Percentiles rank a stretch among this genome's conserved stretches.
phyloP scores from a whole-genome alignment of 176 grass and related monocot species.

The Triticum timopheevii region DNA sequence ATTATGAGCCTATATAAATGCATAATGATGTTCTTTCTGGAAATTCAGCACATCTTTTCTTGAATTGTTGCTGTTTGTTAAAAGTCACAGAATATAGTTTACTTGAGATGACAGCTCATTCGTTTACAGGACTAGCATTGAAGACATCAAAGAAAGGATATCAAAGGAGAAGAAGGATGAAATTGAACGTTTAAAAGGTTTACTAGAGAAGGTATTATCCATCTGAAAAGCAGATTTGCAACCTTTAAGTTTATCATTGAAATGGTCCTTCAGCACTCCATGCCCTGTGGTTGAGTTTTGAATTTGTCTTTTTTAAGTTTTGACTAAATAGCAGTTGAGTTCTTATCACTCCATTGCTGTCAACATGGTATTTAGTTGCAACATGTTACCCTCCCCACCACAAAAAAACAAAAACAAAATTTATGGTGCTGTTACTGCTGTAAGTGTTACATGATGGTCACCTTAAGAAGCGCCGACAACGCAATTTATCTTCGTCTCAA shows the following conservation, averaged over 20 bases:
- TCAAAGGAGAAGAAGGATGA: slow-evolving; percentile 56
- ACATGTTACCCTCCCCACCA: not conserved
- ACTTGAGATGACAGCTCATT: slow-evolving; percentile 19
- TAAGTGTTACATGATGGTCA: not conserved
- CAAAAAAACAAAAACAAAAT: too few species aligned
- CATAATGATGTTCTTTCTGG: not conserved
- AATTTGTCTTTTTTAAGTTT: not conserved
- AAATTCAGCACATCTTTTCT: slow-evolving; percentile 4
- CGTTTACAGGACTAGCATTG: slow-evolving; percentile 47
- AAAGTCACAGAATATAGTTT: slow-evolving; percentile 3
- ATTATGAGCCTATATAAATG: slow-evolving; percentile 29
- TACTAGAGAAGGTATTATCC: slow-evolving; percentile 53
- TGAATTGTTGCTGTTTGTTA: slow-evolving; percentile 14
- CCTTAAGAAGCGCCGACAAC: not conserved
- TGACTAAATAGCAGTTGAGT: not conserved
- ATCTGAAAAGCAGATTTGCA: not conserved
- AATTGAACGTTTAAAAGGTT: slow-evolving; percentile 42
- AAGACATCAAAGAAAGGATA: slow-evolving; percentile 47
- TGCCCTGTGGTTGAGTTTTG: slow-evolving; percentile 12
- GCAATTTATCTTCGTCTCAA: not conserved
- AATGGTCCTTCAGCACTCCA: not conserved
- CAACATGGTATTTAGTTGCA: slow-evolving; percentile 1
- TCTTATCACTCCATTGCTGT: not conserved
- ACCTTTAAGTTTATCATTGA: not conserved
- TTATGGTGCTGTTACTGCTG: not conserved